Conservation (phyloP, 2,329 filamentous ascomycete genomes). For the Aspergillus sp. region DNA sequence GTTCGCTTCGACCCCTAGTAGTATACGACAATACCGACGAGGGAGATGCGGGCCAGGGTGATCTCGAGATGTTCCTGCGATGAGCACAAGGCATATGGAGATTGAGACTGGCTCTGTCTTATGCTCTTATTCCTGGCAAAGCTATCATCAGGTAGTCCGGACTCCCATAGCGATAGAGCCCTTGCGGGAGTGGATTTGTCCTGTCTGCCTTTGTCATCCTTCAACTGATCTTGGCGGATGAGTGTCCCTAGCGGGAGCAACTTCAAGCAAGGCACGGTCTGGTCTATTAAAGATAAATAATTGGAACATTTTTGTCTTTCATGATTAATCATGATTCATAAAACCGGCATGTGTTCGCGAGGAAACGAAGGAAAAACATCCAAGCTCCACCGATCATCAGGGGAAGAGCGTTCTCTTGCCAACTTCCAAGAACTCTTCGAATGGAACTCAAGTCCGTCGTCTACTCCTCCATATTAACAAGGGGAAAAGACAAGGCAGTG, state of each 20-base stretch:
- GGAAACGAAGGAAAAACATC: background rate
- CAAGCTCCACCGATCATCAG: conserved; percentile 25
- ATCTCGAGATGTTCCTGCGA: background rate
- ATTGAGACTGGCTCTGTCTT: background rate
- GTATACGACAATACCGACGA: too few relatives aligned
- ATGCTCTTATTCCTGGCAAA: background rate
- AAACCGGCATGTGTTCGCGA: background rate
- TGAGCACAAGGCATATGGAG: background rate
- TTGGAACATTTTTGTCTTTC: background rate
- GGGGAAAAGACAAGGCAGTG: background rate
- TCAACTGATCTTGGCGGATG: background rate
- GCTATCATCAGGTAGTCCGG: background rate
- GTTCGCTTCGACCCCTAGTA: background rate
- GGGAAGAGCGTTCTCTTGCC: conserved; percentile 11
- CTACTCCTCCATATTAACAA: background rate
- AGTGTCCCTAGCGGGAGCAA: background rate
- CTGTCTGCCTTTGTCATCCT: background rate
- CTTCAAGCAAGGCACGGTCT: background rate
- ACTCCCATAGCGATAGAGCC: background rate
- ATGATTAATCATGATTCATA: background rate
- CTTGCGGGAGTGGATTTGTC: background rate
- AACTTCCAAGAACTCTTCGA: background rate
- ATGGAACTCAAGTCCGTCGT: background rate
- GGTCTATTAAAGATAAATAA: background rate
- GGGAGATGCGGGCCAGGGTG: too few relatives aligned